Percentiles rank a stretch among this genome's conserved stretches.
These are phyloP conservation scores for Podaxis rugospora DNA, from an alignment of 768 basidiomycete species.

Conservation along the genomic window DNA sequence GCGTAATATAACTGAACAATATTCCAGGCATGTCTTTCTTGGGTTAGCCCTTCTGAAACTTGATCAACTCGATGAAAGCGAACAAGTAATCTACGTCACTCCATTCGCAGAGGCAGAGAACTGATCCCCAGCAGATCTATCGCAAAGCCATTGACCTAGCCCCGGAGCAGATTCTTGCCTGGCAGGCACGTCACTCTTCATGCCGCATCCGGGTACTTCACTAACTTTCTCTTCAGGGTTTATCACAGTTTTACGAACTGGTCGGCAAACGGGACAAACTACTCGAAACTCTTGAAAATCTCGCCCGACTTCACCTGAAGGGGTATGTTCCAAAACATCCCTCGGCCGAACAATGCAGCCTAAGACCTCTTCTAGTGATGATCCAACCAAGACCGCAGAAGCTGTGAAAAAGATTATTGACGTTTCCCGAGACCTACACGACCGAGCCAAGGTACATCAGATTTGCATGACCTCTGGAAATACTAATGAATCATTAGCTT, in stretches of 20 bases:
- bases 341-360: background rate
- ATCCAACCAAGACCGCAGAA: conserved; percentile 78
- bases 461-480: conserved; percentile 1
- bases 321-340: conserved; percentile 36
- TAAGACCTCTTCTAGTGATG: conserved; percentile 43
- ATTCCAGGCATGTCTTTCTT: conserved; percentile 74
- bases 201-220: conserved; percentile 10
- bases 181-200: conserved; percentile 59
- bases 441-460: conserved; percentile 47
- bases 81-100: conserved; percentile 60
- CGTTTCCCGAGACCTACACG: conserved; percentile 32
- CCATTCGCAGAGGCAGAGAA: conserved; percentile 10
- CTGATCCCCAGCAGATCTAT: conserved; percentile 53
- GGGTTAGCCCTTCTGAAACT: conserved; percentile 79
- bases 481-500: conserved; percentile 39
- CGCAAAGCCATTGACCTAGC: conserved; percentile 68
- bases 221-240: conserved; percentile 45
- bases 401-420: conserved; percentile 73
- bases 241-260: conserved; percentile 69
- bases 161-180: conserved; percentile 69
- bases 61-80: conserved; percentile 66
- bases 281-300: conserved; percentile 44
- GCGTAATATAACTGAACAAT: background rate
- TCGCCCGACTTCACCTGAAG: conserved; percentile 56
- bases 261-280: conserved; percentile 54